Evolutionary conservation across 2,329 filamentous ascomycete species (phyloP), one percentile per base, ranked within the genome.

Genomic region (Venturia asperata): DNA sequence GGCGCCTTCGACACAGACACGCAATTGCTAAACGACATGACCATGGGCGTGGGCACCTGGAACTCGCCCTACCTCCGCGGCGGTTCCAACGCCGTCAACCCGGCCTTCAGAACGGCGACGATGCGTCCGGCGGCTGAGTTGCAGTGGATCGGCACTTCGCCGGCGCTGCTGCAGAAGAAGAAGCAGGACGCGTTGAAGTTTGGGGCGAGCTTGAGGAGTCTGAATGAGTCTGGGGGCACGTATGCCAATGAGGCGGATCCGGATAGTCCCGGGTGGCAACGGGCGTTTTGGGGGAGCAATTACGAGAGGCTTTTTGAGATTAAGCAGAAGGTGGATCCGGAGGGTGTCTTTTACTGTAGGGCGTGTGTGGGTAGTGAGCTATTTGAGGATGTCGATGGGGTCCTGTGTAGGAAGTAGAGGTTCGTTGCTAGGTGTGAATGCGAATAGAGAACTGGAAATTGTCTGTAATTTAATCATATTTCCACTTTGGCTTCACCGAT

Each of bases 141-240:
- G 27, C 72, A 71, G 56, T 72, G 72, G 65, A 42, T 6, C 10
- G 61, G 47, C n/a, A 56, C 43, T 9, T 27, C 30, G n/a, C 39
- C n/a, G 30, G 43, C 21, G 2, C 10, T 39, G 21, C 11, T 56
- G 34, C n/a, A 39, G 61, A 56, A 65, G 49, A 64, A 64, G 27
- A 55, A 64, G 39, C 10, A 11, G 41, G 61, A 66, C 34, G 61
- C 45, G 5, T 15, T 52, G 5, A 52, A 58, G 27, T 66, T 66
- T n/a, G 45, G 61, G 6, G 49, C 41, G 10, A 61, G 49, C 19
- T 49, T 65, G 43, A 60, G 52, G 55, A n/a, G 24, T 11, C 17
- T 65, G 34, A 55, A 17, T 19, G 60, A 60, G 19, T 21, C 49
- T 24, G 56, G 34, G 13, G 64, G 64, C 4, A 41, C 58, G 15